Evolutionary conservation across 2,329 filamentous ascomycete genomes (phyloP).

Genomic region (Ceratocystis ficicola): DNA sequence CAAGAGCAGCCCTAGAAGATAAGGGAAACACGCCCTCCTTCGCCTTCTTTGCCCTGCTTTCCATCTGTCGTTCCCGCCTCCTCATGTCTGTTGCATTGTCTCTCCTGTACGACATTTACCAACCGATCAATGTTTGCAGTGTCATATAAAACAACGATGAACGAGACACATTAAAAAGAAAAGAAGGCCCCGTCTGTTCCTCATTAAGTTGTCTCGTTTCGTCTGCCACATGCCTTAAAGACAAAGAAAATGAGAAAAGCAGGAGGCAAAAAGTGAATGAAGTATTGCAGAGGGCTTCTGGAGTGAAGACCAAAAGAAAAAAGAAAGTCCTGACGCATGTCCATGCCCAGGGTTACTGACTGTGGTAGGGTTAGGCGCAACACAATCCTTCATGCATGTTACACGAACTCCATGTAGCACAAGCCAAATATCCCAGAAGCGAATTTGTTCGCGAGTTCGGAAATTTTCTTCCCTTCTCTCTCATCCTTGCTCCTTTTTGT

Average conservation of each 20-base stretch:
- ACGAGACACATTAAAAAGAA: not conserved
- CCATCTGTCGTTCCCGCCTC: not conserved
- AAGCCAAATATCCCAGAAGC: constrained; percentile 10
- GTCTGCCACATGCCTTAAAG: not conserved
- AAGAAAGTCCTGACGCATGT: not conserved
- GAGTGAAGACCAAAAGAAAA: not conserved
- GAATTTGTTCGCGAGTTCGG: not conserved
- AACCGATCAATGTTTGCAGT: not conserved
- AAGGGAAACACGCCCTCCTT: not conserved
- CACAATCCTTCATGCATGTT: not conserved
- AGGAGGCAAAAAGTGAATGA: not conserved
- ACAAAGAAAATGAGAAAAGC: not conserved
- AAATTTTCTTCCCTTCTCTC: not conserved
- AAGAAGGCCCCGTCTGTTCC: not conserved
- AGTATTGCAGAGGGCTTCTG: no score
- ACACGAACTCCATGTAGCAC: not conserved
- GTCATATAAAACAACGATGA: not conserved
- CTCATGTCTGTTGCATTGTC: not conserved
- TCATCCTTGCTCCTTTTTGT: not conserved
- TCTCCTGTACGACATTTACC: not conserved
- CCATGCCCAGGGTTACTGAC: not conserved
- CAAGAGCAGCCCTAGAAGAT: no score
- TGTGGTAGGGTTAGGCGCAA: not conserved
- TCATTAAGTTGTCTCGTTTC: not conserved
- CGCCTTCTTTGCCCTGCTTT: not conserved